A percentile compares a stretch with the other conserved stretches of the same genome.
phyloP scores from a whole-genome alignment of 2,329 filamentous ascomycete genomes.

The Penicillium sp. region DNA sequence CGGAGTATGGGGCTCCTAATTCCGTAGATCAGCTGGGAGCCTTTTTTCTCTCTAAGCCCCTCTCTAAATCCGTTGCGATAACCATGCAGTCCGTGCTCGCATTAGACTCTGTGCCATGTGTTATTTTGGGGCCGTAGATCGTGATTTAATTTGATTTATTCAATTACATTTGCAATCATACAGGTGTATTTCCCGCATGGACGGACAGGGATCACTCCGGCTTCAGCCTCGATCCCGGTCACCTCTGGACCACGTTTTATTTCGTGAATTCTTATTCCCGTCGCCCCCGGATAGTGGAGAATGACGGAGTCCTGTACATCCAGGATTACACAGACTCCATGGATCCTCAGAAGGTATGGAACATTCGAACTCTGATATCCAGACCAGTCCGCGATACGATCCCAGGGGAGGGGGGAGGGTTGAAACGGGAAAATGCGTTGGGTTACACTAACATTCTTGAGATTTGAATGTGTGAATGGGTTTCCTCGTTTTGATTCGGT shows the following conservation, averaged over 20 bases:
- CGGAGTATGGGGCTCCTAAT: conserved; percentile 22
- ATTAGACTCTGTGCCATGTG: conserved; percentile 24
- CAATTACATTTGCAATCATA: background rate
- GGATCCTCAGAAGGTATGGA: background rate
- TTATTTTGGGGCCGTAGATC: background rate
- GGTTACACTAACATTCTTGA: conserved; percentile 21
- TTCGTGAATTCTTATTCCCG: background rate
- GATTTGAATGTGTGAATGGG: background rate
- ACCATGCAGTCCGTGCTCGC: conserved; percentile 16
- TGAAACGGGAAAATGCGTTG: conserved; percentile 22
- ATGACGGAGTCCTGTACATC: background rate
- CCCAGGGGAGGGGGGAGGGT: conserved; percentile 10
- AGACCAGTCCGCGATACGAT: conserved; percentile 23
- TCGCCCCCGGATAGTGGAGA: background rate
- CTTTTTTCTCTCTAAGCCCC: conserved; percentile 19
- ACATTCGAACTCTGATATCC: conserved; percentile 2
- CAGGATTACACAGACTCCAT: too few species aligned
- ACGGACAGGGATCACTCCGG: conserved; percentile 14
- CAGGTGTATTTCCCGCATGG: background rate
- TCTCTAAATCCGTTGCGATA: conserved; percentile 16
- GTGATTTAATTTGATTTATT: background rate
- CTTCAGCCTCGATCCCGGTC: conserved; percentile 18
- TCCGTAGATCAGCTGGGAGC: conserved; percentile 23
- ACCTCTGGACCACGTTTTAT: conserved; percentile 20
- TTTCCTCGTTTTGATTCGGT: background rate